Evolutionary conservation across 2,329 filamentous ascomycete genomes (phyloP), one percentile per base, ranked within the genome.

Genomic region (Aureobasidium sp.): DNA sequence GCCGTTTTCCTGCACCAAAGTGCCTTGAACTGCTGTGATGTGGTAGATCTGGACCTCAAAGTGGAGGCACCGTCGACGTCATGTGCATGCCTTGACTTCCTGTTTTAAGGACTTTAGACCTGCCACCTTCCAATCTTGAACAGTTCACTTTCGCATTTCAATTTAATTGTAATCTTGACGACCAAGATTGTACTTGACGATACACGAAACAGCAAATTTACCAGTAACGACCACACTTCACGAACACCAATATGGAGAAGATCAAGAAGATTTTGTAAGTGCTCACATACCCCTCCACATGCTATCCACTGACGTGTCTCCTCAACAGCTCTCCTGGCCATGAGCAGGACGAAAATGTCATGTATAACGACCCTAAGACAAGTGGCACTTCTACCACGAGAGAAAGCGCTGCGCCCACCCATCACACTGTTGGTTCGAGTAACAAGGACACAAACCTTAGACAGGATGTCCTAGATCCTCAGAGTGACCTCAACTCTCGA

Each of bases 231-330:
- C 41, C 17, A 17, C 15, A 26, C 36, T 15, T 59, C 10, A 59
- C 56, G 24, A 59, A 20, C 26, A 32, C 36, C 9, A 59, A 52
- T 29, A 56, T 79, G 77, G 72, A 78, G 62, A 77, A 77, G 70
- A 67, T 79, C 61, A 78, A 78, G 73, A 73, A 71, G 66, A 69
- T 78, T 59, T 68, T 79, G 75, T 77, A 66, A 66, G 75, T 67
- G 26, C 20, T 24, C 2, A 15, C 13, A n/a, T 5, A 2, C 13
- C 17, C 2, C 9, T 9, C n/a, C 4, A 15, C 20, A n/a, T 27
- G 20, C 34, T 15, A 39, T 44, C n/a, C 24, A 57, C 56, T 63
- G 48, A 63, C 59, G 10, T 34, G 32, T 13, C 15, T 37, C 34
- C 7, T 41, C n/a, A 27, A 26, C 44, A 72, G 69, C 59, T 69